These are phyloP conservation scores for Castanea mollissima DNA, from an alignment of 306 rosid genomes.

Conservation along the genomic window DNA sequence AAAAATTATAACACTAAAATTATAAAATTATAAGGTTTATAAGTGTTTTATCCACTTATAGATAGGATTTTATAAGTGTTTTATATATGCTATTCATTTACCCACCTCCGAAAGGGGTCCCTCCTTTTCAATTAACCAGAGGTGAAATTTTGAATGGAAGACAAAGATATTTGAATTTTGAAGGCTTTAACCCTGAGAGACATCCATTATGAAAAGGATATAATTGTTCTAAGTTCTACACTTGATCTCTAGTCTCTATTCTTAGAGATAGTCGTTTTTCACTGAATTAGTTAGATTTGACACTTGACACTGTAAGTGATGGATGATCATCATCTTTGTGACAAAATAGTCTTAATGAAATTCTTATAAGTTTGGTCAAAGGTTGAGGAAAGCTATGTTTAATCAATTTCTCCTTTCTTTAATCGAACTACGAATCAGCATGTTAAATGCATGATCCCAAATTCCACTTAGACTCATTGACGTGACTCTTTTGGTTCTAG, in stretches of 20 bases:
- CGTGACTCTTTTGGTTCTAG: background rate
- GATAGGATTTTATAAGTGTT: no score
- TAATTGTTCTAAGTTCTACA: background rate
- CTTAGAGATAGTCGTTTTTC: no score
- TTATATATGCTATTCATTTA: no score
- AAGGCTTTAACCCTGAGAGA: background rate
- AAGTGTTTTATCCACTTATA: no score
- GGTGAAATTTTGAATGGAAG: background rate
- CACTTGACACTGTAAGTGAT: no score
- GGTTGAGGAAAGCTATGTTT: background rate
- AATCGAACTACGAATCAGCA: background rate
- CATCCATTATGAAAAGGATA: background rate
- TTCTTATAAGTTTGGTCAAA: background rate
- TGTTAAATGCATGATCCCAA: background rate
- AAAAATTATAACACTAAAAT: no score
- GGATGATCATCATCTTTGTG: no score
- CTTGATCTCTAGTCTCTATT: background rate
- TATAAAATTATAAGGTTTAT: no score
- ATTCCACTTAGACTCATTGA: background rate
- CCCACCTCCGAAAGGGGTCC: no score
- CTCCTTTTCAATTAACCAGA: background rate
- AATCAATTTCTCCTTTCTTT: no score
- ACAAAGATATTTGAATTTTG: background rate
- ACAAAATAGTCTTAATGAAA: background rate
- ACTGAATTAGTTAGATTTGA: no score